Base-by-base conservation (phyloP, 1,284 basidiomycete genomes). In the Phlebopus sp. region DNA sequence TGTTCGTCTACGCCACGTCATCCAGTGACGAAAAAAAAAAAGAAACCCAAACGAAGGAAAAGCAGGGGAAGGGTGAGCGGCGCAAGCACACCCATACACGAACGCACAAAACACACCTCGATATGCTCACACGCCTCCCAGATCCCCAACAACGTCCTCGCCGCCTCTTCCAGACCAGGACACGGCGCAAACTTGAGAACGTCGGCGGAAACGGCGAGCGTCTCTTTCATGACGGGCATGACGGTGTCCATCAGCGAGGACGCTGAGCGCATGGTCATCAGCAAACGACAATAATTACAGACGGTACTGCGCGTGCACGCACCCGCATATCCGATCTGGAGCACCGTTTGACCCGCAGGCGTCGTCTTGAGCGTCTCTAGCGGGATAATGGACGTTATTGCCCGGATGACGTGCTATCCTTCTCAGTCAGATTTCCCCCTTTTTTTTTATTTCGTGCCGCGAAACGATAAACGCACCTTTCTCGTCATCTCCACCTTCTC, bases 51-150 rank as follows among this genome's bases (percentile, higher is more conserved):
- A n/a, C n/a, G n/a, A n/a, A n/a, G n/a, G n/a, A n/a, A n/a, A n/a
- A n/a, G n/a, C n/a, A n/a, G n/a, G n/a, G 17, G 35, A 21, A 31
- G 14, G 31, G 23, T 41, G 21, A 21, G 48, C 39, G 23, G 27
- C 11, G 43, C 7, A 25, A 13, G n/a, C 25, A 4, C 19, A 37
- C 42, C n/a, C n/a, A 37, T 21, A 25, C 6, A 3, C 10, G 11
- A 11, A 25, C 4, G 25, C 5, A 25, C 25, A 4, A 25, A 25
- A 8, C 25, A 17, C 52, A 87, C 84, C 52, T 87, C 82, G 19
- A 86, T 80, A 27, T 67, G 53, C 41, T 81, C 71, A 18, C 82
- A 66, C 0, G 79, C 69, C 46, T 82, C 76, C 84, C 84, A 86
- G 17, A 86, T 82, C 14, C 66, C 63, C 17, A 86, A 53, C 30